Base-by-base conservation (phyloP, 805 yeast species). In the Wickerhamiella hasegawae region DNA sequence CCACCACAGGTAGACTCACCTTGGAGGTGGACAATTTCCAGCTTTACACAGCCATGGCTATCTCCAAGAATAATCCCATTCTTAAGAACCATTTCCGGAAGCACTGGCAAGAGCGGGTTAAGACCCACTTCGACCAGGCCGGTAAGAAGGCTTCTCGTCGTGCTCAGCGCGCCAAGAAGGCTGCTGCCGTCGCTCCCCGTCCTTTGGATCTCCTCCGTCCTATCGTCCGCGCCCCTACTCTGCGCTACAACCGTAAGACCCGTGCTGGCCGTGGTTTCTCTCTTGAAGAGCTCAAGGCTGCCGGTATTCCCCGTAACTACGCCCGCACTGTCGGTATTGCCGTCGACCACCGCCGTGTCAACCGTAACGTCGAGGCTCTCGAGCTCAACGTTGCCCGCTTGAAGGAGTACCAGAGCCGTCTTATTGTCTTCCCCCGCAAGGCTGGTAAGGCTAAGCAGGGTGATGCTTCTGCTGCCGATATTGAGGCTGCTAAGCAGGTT, bases 71-170 rank as follows among this genome's bases (percentile, higher is more conserved):
- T 74, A 76, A 84, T 73, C 94, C 97, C 75, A 73, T 87, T 73
- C 80, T 82, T 76, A 83, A 82, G 79, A 87, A 87, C 79, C 98
- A 90, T 76, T 87, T 87, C 94, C 80, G 96, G 76, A 87, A 87
- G 82, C 87, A 87, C 94, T 90, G 98, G 98, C 97, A 90, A 73
- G 94, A 83, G 70, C 82, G 97, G 64, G 99, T 90, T 76, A 82
- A 74, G 67, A 95, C 83, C 60, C 98, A 92, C 84, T 80, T 90
- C 65, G 96, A 90, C 87, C 98, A 90, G 76, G 95, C 98, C 62
- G 98, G 98, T 67, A 84, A 87, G 78, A 90, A 90, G 78, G 84
- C 70, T 60, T 76, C 93, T 51, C 84, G 98, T 78, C 80, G 98
- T 73, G 71, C 69, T 53, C 79, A 94, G 53, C 83, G 98, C 71